Evolutionary conservation across 768 basidiomycete species (phyloP), one percentile per base, ranked within the genome.

Genomic region (Lactarius sp.): DNA sequence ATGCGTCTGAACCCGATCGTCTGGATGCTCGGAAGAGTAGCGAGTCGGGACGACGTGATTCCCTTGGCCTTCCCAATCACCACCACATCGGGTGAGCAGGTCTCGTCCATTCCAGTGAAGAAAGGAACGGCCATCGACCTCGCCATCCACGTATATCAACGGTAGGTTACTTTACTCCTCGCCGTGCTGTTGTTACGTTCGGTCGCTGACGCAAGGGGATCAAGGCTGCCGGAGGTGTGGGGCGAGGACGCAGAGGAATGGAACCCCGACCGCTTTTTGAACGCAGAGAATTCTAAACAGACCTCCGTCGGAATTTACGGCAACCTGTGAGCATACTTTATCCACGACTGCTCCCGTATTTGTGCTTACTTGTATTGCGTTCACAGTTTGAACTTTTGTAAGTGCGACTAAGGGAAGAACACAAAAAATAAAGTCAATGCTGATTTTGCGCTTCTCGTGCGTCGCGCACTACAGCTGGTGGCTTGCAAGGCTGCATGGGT

Each of bases 1-100:
- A 56, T 67, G 63, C 66, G 66, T 27, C n/a, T 65, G 31, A 59
- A 65, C 39, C 59, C 66, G 13, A 61, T 65, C 33, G 34, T 61
- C 2, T 67, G 66, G 66, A 20, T 18, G 37, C 56, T 65, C n/a
- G 31, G 39, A 4, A 51, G 59, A 33, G 56, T 56, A 8, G 59
- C 59, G 5, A 50, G 51, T 41, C 47, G 44, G 14, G 59, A 60
- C 20, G 55, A 58, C 31, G 39, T 58, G 8, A 67, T 67, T 20
- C 66, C 59, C 1, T 55, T 67, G 31, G 59, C 58, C 4, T 65
- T 60, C 34, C 66, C 66, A 3, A 39, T 66, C 34, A 62, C 56
- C 31, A 66, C 66, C 2, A 60, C 56, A 27, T 65, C 66, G 6
- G 66, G 66, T 3, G 49, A 51, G 18, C 47, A 22, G 22, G 37